Conservation (phyloP, 106 monocot genomes). For the Xerophyta viscosa region DNA sequence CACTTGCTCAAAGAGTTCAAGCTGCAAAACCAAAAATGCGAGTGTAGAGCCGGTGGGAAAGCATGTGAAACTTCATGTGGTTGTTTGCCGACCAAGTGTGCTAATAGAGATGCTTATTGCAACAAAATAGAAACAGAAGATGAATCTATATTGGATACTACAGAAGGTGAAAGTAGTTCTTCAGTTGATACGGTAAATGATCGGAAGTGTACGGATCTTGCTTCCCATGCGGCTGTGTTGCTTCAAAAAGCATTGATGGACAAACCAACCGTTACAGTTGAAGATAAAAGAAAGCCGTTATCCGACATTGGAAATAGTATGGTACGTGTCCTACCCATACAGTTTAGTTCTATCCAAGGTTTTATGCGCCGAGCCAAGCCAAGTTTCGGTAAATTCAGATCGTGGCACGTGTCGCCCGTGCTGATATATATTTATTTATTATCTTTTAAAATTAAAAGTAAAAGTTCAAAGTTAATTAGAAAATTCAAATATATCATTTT, state of each 20-base stretch:
- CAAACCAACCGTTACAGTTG: constrained; percentile 7
- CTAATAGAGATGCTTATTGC: constrained; percentile 42
- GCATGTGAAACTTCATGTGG: constrained; percentile 50
- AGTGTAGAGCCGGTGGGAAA: constrained; percentile 51
- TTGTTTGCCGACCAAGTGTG: constrained; percentile 54
- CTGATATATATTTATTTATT: too few relatives aligned
- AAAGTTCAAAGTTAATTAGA: too few relatives aligned
- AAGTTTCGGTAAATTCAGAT: too few relatives aligned
- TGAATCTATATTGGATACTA: too few relatives aligned
- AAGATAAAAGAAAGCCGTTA: constrained; percentile 46
- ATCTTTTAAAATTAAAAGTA: too few relatives aligned
- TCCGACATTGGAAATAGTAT: constrained; percentile 73
- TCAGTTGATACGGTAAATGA: constrained; percentile 18
- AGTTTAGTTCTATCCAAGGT: too few relatives aligned
- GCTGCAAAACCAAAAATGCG: constrained; percentile 91
- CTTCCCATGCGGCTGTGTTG: constrained; percentile 45
- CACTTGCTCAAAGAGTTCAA: constrained; percentile 56
- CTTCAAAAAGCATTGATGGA: constrained; percentile 59
- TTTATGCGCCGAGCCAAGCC: too few relatives aligned
- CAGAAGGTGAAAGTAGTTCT: constrained; percentile 12
- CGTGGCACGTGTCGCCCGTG: too few relatives aligned
- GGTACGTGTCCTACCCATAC: constrained; percentile 29
- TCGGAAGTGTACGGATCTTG: constrained; percentile 34
- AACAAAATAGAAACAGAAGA: too few relatives aligned
- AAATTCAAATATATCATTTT: too few relatives aligned